These are phyloP conservation scores for Apiotrichum laibachii DNA, from an alignment of 1,284 basidiomycete genomes.

Conservation along the genomic window DNA sequence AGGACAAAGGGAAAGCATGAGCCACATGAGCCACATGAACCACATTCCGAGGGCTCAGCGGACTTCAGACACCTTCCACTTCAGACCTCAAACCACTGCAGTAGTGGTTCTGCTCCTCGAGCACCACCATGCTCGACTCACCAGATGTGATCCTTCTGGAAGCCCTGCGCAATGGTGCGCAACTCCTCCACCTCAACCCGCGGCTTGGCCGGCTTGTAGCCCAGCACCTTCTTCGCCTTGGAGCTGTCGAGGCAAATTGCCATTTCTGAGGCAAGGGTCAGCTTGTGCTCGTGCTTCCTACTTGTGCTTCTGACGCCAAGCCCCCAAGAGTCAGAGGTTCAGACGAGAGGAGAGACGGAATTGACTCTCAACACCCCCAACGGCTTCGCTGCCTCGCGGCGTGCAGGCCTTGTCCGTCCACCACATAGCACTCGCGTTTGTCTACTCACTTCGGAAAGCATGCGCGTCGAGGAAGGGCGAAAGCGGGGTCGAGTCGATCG, in stretches of 20 bases:
- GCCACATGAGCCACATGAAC: too few species aligned
- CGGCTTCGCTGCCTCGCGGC: neutral
- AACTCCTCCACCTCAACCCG: constrained; percentile 45
- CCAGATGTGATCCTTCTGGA: constrained; percentile 48
- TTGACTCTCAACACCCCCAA: neutral
- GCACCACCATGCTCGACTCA: constrained; percentile 28
- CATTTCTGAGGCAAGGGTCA: constrained; percentile 54
- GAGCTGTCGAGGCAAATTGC: constrained; percentile 48
- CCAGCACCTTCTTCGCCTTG: constrained; percentile 55
- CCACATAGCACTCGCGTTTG: neutral
- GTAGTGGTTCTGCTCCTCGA: too few species aligned
- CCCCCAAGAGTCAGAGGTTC: too few species aligned
- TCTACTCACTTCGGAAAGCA: constrained; percentile 47
- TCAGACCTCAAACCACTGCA: too few species aligned
- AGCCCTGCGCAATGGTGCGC: constrained; percentile 38
- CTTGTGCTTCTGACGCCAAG: neutral
- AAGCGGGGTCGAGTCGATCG: constrained; percentile 70
- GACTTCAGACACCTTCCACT: too few species aligned
- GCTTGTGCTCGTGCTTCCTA: neutral
- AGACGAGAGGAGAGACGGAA: too few species aligned
- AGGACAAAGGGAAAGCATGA: too few species aligned
- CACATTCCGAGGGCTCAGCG: too few species aligned
- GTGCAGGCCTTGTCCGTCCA: too few species aligned
- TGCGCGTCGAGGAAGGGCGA: constrained; percentile 79
- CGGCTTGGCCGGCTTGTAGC: constrained; percentile 66